These are phyloP conservation scores for Ceratocystis smalleyi DNA, from an alignment of 2,329 filamentous ascomycete genomes.

Conservation along the genomic window DNA sequence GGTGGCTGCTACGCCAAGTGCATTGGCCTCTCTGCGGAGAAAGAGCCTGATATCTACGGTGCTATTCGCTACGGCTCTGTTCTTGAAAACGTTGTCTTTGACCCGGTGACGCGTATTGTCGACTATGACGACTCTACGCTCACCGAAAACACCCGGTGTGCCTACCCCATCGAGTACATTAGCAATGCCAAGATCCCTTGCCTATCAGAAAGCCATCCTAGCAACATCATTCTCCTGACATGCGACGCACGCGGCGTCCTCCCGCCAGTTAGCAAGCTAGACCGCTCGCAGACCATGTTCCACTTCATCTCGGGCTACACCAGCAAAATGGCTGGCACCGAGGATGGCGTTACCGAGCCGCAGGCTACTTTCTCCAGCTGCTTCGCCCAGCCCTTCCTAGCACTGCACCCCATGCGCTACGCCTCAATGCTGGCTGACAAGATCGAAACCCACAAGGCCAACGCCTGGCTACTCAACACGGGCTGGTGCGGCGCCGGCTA, in stretches of 20 bases:
- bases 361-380: conserved; percentile 98
- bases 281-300: conserved; percentile 95
- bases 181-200: conserved; percentile 97
- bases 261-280: conserved; percentile 93
- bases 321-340: conserved; percentile 98
- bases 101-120: conserved; percentile 72
- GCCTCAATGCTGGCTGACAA: conserved; percentile 97
- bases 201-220: conserved; percentile 70
- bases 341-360: conserved; percentile 91
- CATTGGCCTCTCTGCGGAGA: conserved; percentile 92
- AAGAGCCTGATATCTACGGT: conserved; percentile 94
- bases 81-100: conserved; percentile 96
- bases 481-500: conserved; percentile 90
- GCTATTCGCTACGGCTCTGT: conserved; percentile 96
- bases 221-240: conserved; percentile 95
- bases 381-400: conserved; percentile 98
- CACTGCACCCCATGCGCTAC: conserved; percentile 97
- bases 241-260: conserved; percentile 96
- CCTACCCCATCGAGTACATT: conserved; percentile 99
- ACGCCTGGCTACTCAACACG: conserved; percentile 97
- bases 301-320: conserved; percentile 99
- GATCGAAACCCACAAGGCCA: conserved; percentile 87
- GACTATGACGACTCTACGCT: conserved; percentile 92
- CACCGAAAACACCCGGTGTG: conserved; percentile 94
- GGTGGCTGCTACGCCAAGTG: conserved; percentile 99